These are phyloP conservation scores for Xerocomellus chrysenteron DNA, from an alignment of 768 basidiomycete species.

Conservation along the genomic window DNA sequence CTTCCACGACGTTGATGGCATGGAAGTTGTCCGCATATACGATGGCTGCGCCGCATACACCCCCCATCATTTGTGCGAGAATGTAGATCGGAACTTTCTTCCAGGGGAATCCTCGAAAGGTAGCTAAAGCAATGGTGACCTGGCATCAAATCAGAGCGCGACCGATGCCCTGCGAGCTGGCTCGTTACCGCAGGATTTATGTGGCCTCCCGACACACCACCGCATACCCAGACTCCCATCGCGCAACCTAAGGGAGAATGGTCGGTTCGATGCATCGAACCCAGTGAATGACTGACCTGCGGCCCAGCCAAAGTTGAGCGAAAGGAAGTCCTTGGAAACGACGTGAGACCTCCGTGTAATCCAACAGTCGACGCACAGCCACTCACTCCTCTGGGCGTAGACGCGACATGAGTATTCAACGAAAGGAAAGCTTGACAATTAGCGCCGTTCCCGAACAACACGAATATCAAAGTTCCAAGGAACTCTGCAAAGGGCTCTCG, in stretches of 20 bases:
- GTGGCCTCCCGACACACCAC: slow-evolving; percentile 67
- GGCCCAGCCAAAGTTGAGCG: slow-evolving; percentile 27
- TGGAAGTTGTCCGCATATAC: slow-evolving; percentile 62
- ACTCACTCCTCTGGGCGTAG: slow-evolving; percentile 51
- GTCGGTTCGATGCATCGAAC: neutral
- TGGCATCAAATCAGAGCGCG: slow-evolving; percentile 17
- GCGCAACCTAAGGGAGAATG: slow-evolving; percentile 39
- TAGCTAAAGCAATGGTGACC: slow-evolving; percentile 64
- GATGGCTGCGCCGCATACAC: slow-evolving; percentile 48
- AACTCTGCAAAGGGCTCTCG: slow-evolving; percentile 64
- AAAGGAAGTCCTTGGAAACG: slow-evolving; percentile 12
- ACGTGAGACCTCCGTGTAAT: neutral
- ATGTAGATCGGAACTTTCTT: slow-evolving; percentile 71
- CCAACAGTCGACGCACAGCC: neutral
- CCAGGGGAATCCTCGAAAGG: slow-evolving; percentile 73
- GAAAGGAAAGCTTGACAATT: slow-evolving; percentile 55
- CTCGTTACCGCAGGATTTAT: slow-evolving; percentile 60
- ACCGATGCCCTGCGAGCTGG: neutral
- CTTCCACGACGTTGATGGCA: slow-evolving; percentile 59
- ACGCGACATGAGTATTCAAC: slow-evolving; percentile 38
- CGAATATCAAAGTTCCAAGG: slow-evolving; percentile 50
- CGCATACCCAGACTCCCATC: slow-evolving; percentile 62
- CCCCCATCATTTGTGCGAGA: slow-evolving; percentile 57
- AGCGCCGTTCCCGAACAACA: slow-evolving; percentile 55
- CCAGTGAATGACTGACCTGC: slow-evolving; percentile 2